phyloP scores from a whole-genome alignment of 2,329 filamentous ascomycete species.

The Epichloe aotearoae region DNA sequence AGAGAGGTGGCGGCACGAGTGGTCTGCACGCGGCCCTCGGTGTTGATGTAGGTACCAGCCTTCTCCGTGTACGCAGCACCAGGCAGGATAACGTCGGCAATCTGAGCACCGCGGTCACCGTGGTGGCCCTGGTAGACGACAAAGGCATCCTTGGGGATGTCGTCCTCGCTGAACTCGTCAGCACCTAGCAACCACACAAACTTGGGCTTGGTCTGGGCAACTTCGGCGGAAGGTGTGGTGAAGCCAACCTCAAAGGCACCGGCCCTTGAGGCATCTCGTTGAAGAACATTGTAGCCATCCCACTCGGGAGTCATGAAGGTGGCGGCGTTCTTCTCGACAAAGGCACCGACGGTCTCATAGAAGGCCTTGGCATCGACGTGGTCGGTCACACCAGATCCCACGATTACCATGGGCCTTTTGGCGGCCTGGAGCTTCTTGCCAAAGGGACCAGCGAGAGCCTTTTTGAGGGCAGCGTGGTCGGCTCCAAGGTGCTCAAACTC shows the following conservation, averaged over 20 bases:
- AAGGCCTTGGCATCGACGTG: constrained; percentile 84
- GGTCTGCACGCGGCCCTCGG: constrained; percentile 90
- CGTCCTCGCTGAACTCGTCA: constrained; percentile 72
- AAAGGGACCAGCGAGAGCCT: constrained; percentile 71
- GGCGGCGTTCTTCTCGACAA: constrained; percentile 83
- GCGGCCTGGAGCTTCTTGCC: constrained; percentile 83
- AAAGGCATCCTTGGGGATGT: constrained; percentile 92
- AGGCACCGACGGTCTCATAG: constrained; percentile 79
- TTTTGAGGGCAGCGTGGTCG: constrained; percentile 69
- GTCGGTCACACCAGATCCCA: constrained; percentile 85
- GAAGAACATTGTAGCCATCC: constrained; percentile 96
- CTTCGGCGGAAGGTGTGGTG: constrained; percentile 66
- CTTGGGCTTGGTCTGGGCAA: constrained; percentile 79
- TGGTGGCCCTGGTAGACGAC: constrained; percentile 98
- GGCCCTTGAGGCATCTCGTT: constrained; percentile 80
- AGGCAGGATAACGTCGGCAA: constrained; percentile 87
- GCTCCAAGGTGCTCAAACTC: constrained; percentile 84
- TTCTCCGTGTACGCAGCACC: constrained; percentile 97
- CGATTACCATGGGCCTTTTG: constrained; percentile 90
- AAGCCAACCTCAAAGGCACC: constrained; percentile 96
- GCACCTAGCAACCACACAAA: constrained; percentile 94
- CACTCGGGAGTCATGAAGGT: constrained; percentile 85
- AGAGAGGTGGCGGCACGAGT: constrained; percentile 80
- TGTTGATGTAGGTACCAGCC: constrained; percentile 91
- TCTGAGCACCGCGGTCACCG: constrained; percentile 82